Conservation (phyloP, 192 early-diverging fungal species). For the Coemansia sp. region DNA sequence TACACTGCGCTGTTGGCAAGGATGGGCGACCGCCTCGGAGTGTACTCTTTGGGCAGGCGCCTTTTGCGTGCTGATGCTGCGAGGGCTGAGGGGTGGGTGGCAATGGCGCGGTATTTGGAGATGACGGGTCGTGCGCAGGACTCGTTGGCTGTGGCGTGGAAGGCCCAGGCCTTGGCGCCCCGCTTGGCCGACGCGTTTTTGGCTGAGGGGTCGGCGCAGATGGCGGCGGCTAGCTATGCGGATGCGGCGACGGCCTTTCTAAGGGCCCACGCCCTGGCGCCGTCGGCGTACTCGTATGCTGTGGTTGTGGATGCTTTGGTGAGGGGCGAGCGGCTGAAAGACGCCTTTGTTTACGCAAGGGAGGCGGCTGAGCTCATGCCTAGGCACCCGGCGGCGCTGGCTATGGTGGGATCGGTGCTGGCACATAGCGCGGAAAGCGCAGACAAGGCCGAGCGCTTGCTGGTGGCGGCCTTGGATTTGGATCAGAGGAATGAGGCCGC, state of each 20-base stretch:
- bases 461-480: constrained; percentile 25
- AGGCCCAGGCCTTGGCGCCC: constrained; percentile 48
- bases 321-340: constrained; percentile 30
- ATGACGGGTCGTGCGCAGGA: constrained; percentile 34
- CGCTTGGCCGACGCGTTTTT: constrained; percentile 29
- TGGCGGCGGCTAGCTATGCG: constrained; percentile 21
- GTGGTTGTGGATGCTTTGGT: constrained; percentile 32
- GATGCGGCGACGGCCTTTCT: constrained; percentile 35
- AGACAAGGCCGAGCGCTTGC: constrained; percentile 36
- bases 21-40: constrained; percentile 19
- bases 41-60: constrained; percentile 38
- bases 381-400: constrained; percentile 27
- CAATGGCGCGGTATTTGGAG: constrained; percentile 50
- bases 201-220: constrained; percentile 42
- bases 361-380: constrained; percentile 48
- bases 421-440: constrained; percentile 46
- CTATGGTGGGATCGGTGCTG: constrained; percentile 42
- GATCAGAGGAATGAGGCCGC: constrained; percentile 37
- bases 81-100: constrained; percentile 48
- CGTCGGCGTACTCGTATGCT: constrained; percentile 26
- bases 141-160: constrained; percentile 49
- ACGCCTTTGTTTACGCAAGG: constrained; percentile 49
- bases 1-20: constrained; percentile 34
- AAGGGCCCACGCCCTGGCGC: constrained; percentile 33
- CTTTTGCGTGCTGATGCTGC: constrained; percentile 38